Percentiles rank a stretch among this genome's conserved stretches.
phyloP scores from a whole-genome alignment of 2,329 filamentous ascomycete species.

The Setomelanomma holmii region DNA sequence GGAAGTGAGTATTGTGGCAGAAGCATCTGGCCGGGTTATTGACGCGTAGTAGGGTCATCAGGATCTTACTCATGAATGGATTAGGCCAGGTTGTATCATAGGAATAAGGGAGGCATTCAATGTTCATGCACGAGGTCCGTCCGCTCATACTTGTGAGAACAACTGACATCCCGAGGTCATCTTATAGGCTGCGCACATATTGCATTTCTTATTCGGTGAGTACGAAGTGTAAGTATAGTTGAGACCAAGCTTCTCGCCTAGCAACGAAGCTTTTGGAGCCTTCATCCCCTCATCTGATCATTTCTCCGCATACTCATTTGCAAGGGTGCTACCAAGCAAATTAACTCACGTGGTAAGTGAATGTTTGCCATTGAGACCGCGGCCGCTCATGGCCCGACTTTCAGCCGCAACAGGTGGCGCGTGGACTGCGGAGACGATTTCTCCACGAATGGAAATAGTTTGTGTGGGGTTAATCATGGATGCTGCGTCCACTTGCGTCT shows the following conservation, averaged over 20 bases:
- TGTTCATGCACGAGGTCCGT: slow-evolving; percentile 1
- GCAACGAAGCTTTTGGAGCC: slow-evolving; percentile 18
- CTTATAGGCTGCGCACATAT: not conserved
- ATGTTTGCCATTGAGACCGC: slow-evolving; percentile 14
- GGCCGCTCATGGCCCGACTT: slow-evolving; percentile 10
- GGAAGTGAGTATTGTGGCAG: slow-evolving; percentile 22
- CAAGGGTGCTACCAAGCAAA: not conserved
- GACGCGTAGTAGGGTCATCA: slow-evolving; percentile 28
- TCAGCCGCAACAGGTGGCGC: slow-evolving; percentile 21
- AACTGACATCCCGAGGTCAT: not conserved
- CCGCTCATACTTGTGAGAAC: not conserved
- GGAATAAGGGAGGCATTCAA: slow-evolving; percentile 7
- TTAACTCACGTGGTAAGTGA: slow-evolving; percentile 12
- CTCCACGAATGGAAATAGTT: slow-evolving; percentile 24
- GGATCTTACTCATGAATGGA: slow-evolving; percentile 22
- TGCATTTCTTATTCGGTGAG: slow-evolving; percentile 4
- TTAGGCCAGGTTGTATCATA: slow-evolving; percentile 8
- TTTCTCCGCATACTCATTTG: not conserved
- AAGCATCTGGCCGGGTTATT: slow-evolving; percentile 15
- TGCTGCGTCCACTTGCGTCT: not conserved
- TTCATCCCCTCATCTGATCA: slow-evolving; percentile 2
- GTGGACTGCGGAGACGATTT: slow-evolving; percentile 6
- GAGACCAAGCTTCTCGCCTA: slow-evolving; percentile 23
- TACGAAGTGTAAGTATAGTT: slow-evolving; percentile 1
- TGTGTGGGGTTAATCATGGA: slow-evolving; percentile 14